Percentiles rank a stretch among this genome's conserved stretches.
Conservation (phyloP, 306 rosid species). For the Malus sylvestris region DNA sequence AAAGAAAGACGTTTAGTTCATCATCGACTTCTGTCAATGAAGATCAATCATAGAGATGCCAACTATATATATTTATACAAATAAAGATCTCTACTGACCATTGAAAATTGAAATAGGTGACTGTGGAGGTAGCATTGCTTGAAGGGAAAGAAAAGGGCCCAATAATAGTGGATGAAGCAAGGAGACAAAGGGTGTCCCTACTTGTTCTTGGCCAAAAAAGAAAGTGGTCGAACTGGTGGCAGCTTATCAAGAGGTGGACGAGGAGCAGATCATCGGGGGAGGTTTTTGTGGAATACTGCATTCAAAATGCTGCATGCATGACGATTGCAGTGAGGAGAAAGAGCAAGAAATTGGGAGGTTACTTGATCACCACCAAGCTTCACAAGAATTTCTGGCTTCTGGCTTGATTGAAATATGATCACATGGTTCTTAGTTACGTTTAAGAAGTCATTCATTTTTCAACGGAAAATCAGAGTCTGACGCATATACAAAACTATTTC, state of each 20-base stretch:
- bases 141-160: conserved; percentile 66
- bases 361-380: conserved; percentile 81
- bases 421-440: too few species aligned
- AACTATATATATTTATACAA: neutral
- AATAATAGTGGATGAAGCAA: conserved; percentile 70
- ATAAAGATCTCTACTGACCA: neutral
- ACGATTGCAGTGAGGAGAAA: conserved; percentile 81
- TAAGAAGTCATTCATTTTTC: too few species aligned
- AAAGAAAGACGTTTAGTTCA: too few species aligned
- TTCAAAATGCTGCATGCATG: conserved; percentile 77
- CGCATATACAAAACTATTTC: neutral
- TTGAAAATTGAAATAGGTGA: conserved; percentile 31
- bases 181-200: conserved; percentile 50
- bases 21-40: neutral
- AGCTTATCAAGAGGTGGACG: conserved; percentile 31
- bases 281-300: conserved; percentile 51
- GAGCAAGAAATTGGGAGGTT: conserved; percentile 69
- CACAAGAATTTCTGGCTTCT: conserved; percentile 93
- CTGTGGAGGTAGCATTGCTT: conserved; percentile 50
- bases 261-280: conserved; percentile 24
- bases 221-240: conserved; percentile 40
- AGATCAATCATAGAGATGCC: neutral
- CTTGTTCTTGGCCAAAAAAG: conserved; percentile 72
- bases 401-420: conserved; percentile 33
- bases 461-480: too few species aligned